Base-by-base conservation (phyloP, 2,329 filamentous ascomycete genomes). In the Beauveria caledonica region DNA sequence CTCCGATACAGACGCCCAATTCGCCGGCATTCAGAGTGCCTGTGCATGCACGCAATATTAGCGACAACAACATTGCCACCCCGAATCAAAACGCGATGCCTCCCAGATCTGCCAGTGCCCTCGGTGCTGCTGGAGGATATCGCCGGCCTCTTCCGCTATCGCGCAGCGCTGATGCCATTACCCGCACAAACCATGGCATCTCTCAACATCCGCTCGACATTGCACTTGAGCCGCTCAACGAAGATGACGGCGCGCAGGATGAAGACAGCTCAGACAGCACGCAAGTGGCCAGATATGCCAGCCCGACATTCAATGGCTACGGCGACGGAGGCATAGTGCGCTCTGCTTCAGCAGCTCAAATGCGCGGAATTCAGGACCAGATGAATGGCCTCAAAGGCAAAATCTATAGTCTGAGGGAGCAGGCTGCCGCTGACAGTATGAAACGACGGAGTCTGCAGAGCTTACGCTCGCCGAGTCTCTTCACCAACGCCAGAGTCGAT, bases 361-460 rank as follows among this genome's bases (percentile, higher is more conserved):
- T 90, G 68, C 85, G 87, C 9, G 82, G 83, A 56, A 77, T 96
- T 48, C 90, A 90, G 62, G 87, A 91, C 65, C 91, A 96, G 70
- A 90, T 96, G 83, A 86, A 88, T 60, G 90, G 89, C 58, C 78
- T 96, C 51, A 92, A 92, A 69, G 90, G 89, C 62, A 90, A 91
- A 68, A 92, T 96, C 40, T 92, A 90, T 1, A 88, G 80, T 17
- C 73, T 96, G 46, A 88, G 89, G 66, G 86, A 92, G 63, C 87
- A 90, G 66, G 88, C 90, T 0, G 84, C 88, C 21, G 89, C 88
- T 61, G 92, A 96, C 66, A 91, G 83, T 66, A 73, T 95, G 67
- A 86, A 89, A 68, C 83, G 92, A 55, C 83, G 86, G 60, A 96
- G 90, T 70, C 72, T 92, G 57, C 87, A 90, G 66, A 92, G 83